phyloP scores from a whole-genome alignment of 768 basidiomycete species.

The Leucocoprinus birnbaumii region DNA sequence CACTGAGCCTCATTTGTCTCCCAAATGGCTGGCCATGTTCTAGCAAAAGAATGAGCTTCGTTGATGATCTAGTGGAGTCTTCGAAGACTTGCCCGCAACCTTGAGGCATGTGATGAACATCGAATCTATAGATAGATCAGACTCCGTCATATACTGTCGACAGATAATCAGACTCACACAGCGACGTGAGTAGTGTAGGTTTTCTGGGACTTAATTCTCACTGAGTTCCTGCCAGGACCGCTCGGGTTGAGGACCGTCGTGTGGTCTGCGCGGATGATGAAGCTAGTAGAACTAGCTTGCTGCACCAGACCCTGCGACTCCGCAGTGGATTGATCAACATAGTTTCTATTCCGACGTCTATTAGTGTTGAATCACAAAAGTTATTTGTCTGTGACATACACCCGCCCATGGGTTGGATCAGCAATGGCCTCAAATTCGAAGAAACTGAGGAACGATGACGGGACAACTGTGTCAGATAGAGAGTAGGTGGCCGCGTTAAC shows the following conservation, averaged over 20 bases:
- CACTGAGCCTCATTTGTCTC: conserved; percentile 45
- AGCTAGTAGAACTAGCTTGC: conserved; percentile 36
- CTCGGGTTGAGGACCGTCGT: conserved; percentile 40
- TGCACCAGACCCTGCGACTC: conserved; percentile 49
- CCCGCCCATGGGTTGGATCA: conserved; percentile 62
- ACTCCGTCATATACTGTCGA: background rate
- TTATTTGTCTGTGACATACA: conserved; percentile 33
- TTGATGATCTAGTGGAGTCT: no score
- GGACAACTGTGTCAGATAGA: conserved; percentile 33
- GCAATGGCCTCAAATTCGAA: conserved; percentile 40
- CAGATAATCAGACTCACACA: conserved; percentile 33
- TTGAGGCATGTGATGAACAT: conserved; percentile 35
- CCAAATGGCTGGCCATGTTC: conserved; percentile 57
- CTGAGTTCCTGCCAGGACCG: conserved; percentile 52
- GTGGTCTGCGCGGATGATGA: conserved; percentile 52
- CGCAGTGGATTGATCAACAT: conserved; percentile 38
- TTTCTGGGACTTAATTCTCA: conserved; percentile 50
- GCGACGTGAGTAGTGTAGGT: conserved; percentile 50
- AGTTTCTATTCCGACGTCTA: conserved; percentile 26
- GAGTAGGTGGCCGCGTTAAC: conserved; percentile 26
- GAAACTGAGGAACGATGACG: conserved; percentile 36
- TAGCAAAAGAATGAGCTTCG: conserved; percentile 4
- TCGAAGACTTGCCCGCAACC: conserved; percentile 28
- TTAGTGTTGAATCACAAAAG: background rate
- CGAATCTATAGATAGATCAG: conserved; percentile 22